phyloP scores from a whole-genome alignment of 345 rosid genomes.

The Cardiospermum halicacabum region DNA sequence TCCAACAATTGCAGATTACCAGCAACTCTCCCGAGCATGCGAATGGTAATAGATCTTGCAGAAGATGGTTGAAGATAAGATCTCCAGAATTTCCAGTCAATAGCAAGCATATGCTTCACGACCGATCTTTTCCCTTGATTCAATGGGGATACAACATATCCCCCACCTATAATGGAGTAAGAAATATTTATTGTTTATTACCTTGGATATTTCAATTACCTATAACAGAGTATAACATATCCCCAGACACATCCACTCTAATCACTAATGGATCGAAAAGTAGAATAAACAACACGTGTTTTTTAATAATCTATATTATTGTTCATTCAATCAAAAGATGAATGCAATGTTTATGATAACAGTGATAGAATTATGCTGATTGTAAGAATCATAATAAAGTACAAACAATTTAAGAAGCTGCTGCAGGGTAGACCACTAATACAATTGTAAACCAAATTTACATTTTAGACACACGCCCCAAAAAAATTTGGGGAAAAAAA shows the following conservation, averaged over 20 bases:
- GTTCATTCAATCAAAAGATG: background rate
- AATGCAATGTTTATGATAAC: background rate
- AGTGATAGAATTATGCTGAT: background rate
- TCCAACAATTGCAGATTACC: constrained; percentile 39
- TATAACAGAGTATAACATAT: background rate
- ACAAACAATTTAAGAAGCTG: background rate
- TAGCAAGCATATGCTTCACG: constrained; percentile 96
- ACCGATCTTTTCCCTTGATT: constrained; percentile 70
- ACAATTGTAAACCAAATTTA: background rate
- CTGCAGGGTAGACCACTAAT: background rate
- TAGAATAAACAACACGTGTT: background rate
- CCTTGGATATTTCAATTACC: constrained; percentile 6
- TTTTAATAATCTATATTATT: background rate
- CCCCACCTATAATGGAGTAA: constrained; percentile 64
- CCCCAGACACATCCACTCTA: constrained; percentile 1
- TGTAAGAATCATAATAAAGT: background rate
- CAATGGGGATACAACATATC: constrained; percentile 80
- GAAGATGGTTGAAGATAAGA: constrained; percentile 66
- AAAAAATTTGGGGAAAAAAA: no score
- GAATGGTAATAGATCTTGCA: constrained; percentile 69
- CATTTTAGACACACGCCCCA: background rate
- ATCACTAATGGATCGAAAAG: background rate
- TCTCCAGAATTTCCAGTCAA: constrained; percentile 94
- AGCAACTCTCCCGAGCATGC: constrained; percentile 89
- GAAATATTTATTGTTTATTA: constrained; percentile 9